These are phyloP conservation scores for Colletotrichum sp. DNA, from an alignment of 2,329 filamentous ascomycete species.

Conservation along the genomic window DNA sequence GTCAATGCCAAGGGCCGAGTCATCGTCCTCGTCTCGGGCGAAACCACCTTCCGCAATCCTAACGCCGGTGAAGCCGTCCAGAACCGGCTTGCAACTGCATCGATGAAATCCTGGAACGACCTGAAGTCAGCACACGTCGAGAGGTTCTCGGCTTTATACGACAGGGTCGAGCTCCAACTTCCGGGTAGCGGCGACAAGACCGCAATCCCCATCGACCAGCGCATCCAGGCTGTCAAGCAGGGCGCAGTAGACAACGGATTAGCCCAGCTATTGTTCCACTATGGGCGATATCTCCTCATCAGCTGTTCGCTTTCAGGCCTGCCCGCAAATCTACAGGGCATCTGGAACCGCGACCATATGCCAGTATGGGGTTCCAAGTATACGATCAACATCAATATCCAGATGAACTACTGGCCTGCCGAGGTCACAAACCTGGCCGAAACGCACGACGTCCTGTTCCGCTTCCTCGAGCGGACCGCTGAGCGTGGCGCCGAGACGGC, in stretches of 20 bases:
- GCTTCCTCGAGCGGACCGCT: slow-evolving; percentile 42
- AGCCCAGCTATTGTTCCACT: not conserved
- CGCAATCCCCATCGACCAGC: not conserved
- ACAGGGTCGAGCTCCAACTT: not conserved
- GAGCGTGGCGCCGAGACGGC: slow-evolving; percentile 36
- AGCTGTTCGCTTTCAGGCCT: not conserved
- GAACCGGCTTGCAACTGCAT: not conserved
- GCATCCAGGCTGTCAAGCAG: not conserved
- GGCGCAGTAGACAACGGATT: not conserved
- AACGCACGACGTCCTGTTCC: slow-evolving; percentile 39
- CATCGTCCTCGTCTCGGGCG: not conserved
- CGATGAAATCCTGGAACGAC: not conserved
- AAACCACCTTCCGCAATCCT: not conserved
- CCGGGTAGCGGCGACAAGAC: not conserved
- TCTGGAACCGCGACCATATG: slow-evolving; percentile 47
- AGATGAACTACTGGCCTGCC: slow-evolving; percentile 49
- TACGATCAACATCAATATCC: slow-evolving; percentile 57
- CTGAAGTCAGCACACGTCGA: not conserved
- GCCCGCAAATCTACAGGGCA: slow-evolving; percentile 38
- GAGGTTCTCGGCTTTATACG: not conserved
- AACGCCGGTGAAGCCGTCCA: not conserved
- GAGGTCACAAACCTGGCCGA: not conserved
- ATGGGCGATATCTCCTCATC: not conserved
- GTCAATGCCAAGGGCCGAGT: not conserved
- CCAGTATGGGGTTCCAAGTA: slow-evolving; percentile 54